A percentile compares a stretch with the other conserved stretches of the same genome.
phyloP scores from a whole-genome alignment of 352 stramenopile species.

The Peronosclerospora sorghi region DNA sequence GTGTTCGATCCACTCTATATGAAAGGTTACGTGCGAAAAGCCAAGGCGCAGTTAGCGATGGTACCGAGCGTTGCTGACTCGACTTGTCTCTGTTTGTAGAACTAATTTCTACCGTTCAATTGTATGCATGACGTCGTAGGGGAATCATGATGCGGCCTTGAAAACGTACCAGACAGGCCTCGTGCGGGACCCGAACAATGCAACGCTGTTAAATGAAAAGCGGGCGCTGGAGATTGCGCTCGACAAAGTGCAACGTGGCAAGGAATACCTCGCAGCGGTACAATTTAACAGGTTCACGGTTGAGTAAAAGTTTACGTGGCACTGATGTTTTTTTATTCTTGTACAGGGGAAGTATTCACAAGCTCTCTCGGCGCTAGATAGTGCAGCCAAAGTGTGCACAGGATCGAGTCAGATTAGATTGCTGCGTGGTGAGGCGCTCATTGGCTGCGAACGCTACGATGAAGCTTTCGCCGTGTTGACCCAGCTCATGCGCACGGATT shows the following conservation, averaged over 20 bases:
- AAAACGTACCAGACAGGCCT: slow-evolving; percentile 71
- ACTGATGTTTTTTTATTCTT: neutral
- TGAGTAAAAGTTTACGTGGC: neutral
- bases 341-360: slow-evolving; percentile 50
- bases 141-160: slow-evolving; percentile 51
- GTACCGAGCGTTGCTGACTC: too few relatives aligned
- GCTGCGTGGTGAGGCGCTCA: slow-evolving; percentile 56
- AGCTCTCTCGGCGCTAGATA: slow-evolving; percentile 61
- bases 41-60: slow-evolving; percentile 74
- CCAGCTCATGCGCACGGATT: slow-evolving; percentile 78
- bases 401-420: slow-evolving; percentile 64
- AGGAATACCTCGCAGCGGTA: slow-evolving; percentile 57
- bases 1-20: slow-evolving; percentile 84
- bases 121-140: slow-evolving; percentile 25
- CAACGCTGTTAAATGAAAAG: slow-evolving; percentile 63
- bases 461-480: slow-evolving; percentile 74
- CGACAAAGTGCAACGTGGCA: slow-evolving; percentile 65
- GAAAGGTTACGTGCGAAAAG: slow-evolving; percentile 87
- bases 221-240: slow-evolving; percentile 70
- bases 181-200: slow-evolving; percentile 70
- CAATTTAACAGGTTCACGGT: neutral
- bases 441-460: slow-evolving; percentile 69
- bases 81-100: too few relatives aligned
- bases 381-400: slow-evolving; percentile 54
- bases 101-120: too few relatives aligned